Conservation (phyloP, 768 basidiomycete species). For the Pisolithus microcarpus region DNA sequence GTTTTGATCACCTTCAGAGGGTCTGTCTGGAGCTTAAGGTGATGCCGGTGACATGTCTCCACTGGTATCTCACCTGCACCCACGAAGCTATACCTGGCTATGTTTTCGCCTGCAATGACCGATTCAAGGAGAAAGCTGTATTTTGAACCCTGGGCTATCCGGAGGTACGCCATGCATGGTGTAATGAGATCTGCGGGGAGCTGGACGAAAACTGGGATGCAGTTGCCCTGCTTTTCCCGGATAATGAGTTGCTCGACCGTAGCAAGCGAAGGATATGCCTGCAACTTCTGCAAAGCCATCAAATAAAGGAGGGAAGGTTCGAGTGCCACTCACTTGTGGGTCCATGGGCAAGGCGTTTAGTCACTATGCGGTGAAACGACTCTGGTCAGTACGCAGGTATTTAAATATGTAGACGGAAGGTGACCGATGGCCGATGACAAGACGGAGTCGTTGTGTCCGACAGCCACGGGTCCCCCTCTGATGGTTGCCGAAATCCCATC, state of each 20-base stretch:
- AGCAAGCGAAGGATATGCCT: slow-evolving; percentile 65
- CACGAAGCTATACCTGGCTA: slow-evolving; percentile 93
- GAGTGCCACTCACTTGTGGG: slow-evolving; percentile 34
- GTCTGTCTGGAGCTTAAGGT: slow-evolving; percentile 41
- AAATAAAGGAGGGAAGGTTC: slow-evolving; percentile 54
- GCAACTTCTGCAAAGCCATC: slow-evolving; percentile 44
- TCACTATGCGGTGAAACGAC: too few species aligned
- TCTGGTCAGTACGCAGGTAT: too few species aligned
- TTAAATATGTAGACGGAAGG: too few species aligned
- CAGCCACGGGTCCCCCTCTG: too few species aligned
- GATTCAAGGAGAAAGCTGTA: slow-evolving; percentile 96
- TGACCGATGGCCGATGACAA: too few species aligned
- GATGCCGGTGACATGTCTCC: not conserved
- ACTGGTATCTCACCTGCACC: slow-evolving; percentile 67
- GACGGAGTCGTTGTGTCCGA: too few species aligned
- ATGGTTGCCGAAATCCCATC: too few species aligned
- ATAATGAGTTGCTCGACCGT: slow-evolving; percentile 71
- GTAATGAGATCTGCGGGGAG: slow-evolving; percentile 95
- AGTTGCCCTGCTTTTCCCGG: slow-evolving; percentile 81
- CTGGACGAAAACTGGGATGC: slow-evolving; percentile 87
- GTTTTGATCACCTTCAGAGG: slow-evolving; percentile 89
- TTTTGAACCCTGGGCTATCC: slow-evolving; percentile 84
- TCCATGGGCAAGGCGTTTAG: slow-evolving; percentile 32
- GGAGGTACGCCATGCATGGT: slow-evolving; percentile 93
- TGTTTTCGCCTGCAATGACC: slow-evolving; percentile 81